Base-by-base conservation (phyloP, 1,284 basidiomycete species). In the Flammula alnicola region DNA sequence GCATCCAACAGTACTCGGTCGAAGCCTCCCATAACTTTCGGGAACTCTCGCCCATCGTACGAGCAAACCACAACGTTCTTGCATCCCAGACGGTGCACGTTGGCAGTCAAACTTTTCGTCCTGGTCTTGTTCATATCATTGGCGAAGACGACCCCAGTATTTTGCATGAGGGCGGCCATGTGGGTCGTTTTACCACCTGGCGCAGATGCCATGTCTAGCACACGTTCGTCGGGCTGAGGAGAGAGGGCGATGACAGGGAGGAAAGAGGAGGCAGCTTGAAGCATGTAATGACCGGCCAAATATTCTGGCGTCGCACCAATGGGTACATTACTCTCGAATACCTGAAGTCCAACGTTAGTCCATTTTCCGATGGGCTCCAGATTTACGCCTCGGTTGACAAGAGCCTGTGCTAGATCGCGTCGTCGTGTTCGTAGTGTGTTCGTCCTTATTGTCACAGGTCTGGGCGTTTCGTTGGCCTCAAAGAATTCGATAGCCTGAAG, bases 1-100 rank as follows among this genome's bases (percentile, higher is more conserved):
- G 97, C 96, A 70, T 99, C 97, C 49, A 99, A 76, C 53, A 99
- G 73, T 27, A 99, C 95, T 16, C 97, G 81, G 67, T 99, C 96
- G 61, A 99, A 99, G 1, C 97, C 97, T 17, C 96, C 97, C 74
- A 99, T 95, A 36, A 99, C 95, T 69, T 96, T 98, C n/a, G 97
- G 97, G 74, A 99, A 99, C 70, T 98, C 91, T 52, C 97, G 79
- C 3, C 95, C 97, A 64, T 99, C 97, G 65, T 99, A 96, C 50
- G 94, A 97, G 71, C 95, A 98, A 27, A 99, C 87, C 7, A 98
- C 88, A 40, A 99, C 95, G 67, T 99, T 99, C 72, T 95, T 97
- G 78, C 97, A 99, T 1, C 97, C 97, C 60, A 99, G 79, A 16
- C 97, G 87, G 67, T 98, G 95, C 3, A 99, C 84, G 63, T 99